These are phyloP conservation scores for Arachis monticola DNA, from an alignment of 331 rosid species.

Conservation along the genomic window DNA sequence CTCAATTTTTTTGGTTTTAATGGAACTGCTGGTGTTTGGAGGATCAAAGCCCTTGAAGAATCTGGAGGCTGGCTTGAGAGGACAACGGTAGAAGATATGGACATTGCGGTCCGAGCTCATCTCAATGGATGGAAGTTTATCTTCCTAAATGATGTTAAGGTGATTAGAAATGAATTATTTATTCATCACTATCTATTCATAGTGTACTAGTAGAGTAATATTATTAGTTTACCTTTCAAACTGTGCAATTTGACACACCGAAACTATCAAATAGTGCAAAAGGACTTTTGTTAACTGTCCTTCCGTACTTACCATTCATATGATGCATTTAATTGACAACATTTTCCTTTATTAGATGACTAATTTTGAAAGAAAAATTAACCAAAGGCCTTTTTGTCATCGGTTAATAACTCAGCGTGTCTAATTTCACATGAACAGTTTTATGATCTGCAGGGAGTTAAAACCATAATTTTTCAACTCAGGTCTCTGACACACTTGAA, in stretches of 20 bases:
- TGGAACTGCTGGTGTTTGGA: conserved; percentile 99
- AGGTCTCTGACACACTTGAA: conserved; percentile 18
- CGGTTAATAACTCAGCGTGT: not conserved
- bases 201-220: conserved; percentile 3
- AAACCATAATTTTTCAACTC: conserved; percentile 25
- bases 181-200: conserved; percentile 16
- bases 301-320: too few species aligned
- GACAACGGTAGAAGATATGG: conserved; percentile 98
- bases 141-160: conserved; percentile 93
- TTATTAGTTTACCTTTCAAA: not conserved
- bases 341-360: too few species aligned
- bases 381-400: too few species aligned
- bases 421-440: conserved; percentile 13
- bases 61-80: conserved; percentile 99
- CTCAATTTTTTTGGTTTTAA: conserved; percentile 95
- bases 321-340: too few species aligned
- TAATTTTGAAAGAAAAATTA: too few species aligned
- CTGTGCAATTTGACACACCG: too few species aligned
- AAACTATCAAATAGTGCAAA: too few species aligned
- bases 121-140: conserved; percentile 94
- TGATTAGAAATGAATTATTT: conserved; percentile 37
- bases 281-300: too few species aligned
- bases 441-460: not conserved
- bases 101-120: conserved; percentile 97
- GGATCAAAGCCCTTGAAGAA: conserved; percentile 90